phyloP scores from a whole-genome alignment of 2,329 filamentous ascomycete species.

The Fusarium papillatum region DNA sequence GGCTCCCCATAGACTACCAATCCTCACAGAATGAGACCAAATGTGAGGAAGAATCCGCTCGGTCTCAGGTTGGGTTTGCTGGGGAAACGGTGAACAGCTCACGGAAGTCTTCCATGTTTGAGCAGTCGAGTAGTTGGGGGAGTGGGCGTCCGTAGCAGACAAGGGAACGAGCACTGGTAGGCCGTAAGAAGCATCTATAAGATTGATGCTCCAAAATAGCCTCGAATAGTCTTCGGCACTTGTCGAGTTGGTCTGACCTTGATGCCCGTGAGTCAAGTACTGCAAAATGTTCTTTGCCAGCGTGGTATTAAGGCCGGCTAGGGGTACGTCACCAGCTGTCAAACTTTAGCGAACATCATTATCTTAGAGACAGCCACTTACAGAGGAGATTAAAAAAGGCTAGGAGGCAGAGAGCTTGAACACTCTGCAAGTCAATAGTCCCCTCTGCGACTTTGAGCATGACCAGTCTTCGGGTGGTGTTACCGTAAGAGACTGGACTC shows the following conservation, averaged over 20 bases:
- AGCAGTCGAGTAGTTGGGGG: not conserved
- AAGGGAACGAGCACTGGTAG: not conserved
- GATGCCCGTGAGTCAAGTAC: not conserved
- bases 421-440: not conserved
- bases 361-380: not conserved
- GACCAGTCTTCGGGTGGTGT: not conserved
- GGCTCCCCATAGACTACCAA: constrained; percentile 17
- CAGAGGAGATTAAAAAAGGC: constrained; percentile 22
- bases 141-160: not conserved
- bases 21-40: constrained; percentile 9
- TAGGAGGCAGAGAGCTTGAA: constrained; percentile 15
- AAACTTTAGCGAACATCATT: not conserved
- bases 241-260: not conserved
- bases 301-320: constrained; percentile 27
- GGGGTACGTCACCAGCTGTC: constrained; percentile 8
- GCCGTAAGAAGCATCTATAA: constrained; percentile 1
- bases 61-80: fast-evolving
- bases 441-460: constrained; percentile 30
- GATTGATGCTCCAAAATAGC: constrained; percentile 22
- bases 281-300: constrained; percentile 17
- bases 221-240: not conserved
- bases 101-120: not conserved
- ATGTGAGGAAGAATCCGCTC: not conserved
- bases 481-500: constrained; percentile 5
- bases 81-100: not conserved